Percentiles rank a stretch among this genome's conserved stretches.
phyloP scores from a whole-genome alignment of 139 green algal genomes.

The Gonium pectorale region DNA sequence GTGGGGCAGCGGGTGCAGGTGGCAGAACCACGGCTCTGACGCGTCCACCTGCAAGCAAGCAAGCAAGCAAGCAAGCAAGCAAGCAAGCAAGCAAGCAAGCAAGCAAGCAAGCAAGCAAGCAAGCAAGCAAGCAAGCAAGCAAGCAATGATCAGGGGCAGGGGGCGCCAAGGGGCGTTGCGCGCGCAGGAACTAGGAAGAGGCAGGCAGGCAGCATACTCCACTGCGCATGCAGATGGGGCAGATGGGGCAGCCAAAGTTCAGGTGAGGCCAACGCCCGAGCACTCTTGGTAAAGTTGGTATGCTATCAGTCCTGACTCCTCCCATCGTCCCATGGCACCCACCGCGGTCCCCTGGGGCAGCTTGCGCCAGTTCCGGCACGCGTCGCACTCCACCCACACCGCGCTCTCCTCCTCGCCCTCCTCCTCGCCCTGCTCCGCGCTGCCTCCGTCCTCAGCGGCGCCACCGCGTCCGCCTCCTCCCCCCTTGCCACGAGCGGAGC shows the following conservation, averaged over 20 bases:
- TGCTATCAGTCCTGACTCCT: not conserved
- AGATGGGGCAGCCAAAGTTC: not conserved
- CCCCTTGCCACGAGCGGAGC: not conserved
- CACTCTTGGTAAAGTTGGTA: not conserved
- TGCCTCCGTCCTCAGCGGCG: not conserved
- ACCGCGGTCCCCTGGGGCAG: constrained; percentile 5
- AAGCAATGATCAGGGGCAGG: no score
- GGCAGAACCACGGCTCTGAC: constrained; percentile 72
- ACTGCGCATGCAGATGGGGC: not conserved
- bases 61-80: no score
- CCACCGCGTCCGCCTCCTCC: not conserved
- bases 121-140: no score
- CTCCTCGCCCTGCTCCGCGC: not conserved
- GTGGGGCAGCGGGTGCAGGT: constrained; percentile 66
- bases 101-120: no score
- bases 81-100: no score
- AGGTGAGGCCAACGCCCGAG: not conserved
- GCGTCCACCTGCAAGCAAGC: not conserved
- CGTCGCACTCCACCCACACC: constrained; percentile 74
- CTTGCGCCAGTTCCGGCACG: constrained; percentile 81
- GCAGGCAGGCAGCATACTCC: not conserved
- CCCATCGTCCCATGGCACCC: not conserved
- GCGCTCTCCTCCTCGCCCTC: not conserved
- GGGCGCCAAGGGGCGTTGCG: no score
- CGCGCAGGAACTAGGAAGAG: not conserved